phyloP scores from a whole-genome alignment of 2,329 filamentous ascomycete genomes.

The Pseudogymnoascus sp. region DNA sequence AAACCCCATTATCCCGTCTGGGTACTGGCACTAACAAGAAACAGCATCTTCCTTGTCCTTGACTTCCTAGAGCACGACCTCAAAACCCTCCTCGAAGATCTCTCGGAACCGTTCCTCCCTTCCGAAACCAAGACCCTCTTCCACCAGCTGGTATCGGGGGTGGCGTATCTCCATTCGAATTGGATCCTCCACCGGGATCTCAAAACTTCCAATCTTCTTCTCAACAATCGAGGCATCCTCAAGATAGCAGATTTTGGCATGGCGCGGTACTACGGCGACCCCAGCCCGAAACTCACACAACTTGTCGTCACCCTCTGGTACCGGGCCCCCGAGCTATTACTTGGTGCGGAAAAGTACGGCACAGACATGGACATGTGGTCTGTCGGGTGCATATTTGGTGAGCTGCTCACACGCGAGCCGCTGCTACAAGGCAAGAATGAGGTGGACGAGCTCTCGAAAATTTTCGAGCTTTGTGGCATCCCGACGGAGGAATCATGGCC shows the following conservation, averaged over 20 bases:
- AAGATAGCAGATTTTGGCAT: slow-evolving; percentile 98
- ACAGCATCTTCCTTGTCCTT: slow-evolving; percentile 85
- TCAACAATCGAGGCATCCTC: slow-evolving; percentile 89
- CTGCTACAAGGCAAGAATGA: slow-evolving; percentile 85
- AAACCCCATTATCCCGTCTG: not conserved
- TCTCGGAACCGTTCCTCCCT: slow-evolving; percentile 86
- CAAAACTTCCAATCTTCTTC: slow-evolving; percentile 86
- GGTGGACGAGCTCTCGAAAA: slow-evolving; percentile 78
- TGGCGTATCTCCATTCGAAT: slow-evolving; percentile 77
- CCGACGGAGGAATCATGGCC: slow-evolving; percentile 82
- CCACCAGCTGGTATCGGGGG: slow-evolving; percentile 69
- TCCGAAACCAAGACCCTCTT: slow-evolving; percentile 90
- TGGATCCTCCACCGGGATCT: slow-evolving; percentile 92
- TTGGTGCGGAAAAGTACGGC: slow-evolving; percentile 70
- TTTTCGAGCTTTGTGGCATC: slow-evolving; percentile 83
- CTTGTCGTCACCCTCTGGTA: slow-evolving; percentile 98
- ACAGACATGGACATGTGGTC: slow-evolving; percentile 88
- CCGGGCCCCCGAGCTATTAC: slow-evolving; percentile 78
- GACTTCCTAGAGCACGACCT: slow-evolving; percentile 97
- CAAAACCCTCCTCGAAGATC: slow-evolving; percentile 84
- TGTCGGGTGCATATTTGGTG: slow-evolving; percentile 89
- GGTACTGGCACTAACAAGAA: slow-evolving; percentile 20
- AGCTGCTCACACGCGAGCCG: slow-evolving; percentile 76
- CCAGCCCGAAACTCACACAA: slow-evolving; percentile 71
- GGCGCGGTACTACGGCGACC: slow-evolving; percentile 80